phyloP scores from a whole-genome alignment of 148 eudicot genomes.

The Beta vulgaris region DNA sequence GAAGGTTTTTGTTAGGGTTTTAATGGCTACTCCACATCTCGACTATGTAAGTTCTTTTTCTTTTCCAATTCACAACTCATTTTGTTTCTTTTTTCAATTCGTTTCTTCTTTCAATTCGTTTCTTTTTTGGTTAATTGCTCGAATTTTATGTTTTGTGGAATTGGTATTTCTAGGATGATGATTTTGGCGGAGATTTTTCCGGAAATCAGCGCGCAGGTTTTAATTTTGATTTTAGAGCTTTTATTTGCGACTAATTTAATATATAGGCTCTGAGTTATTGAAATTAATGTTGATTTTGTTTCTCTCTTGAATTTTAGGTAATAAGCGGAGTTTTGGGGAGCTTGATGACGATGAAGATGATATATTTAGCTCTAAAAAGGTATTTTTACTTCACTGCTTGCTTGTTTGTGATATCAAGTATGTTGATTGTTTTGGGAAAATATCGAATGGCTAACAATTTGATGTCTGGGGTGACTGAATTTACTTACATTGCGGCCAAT shows the following conservation, averaged over 20 bases:
- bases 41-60: slow-evolving; percentile 46
- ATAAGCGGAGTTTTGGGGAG: slow-evolving; percentile 81
- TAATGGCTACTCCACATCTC: slow-evolving; percentile 52
- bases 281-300: not conserved
- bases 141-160: not conserved
- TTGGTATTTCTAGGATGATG: slow-evolving; percentile 64
- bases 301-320: slow-evolving; percentile 40
- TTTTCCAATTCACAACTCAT: not conserved
- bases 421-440: not conserved
- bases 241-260: not conserved
- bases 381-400: too few relatives aligned
- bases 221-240: not conserved
- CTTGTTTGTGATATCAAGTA: not conserved
- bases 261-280: not conserved
- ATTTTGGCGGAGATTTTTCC: slow-evolving; percentile 87
- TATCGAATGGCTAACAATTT: not conserved
- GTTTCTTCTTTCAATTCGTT: not conserved
- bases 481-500: not conserved
- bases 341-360: slow-evolving; percentile 97
- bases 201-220: slow-evolving; percentile 63
- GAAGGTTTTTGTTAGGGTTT: slow-evolving; percentile 37
- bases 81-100: not conserved
- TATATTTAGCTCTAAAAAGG: slow-evolving; percentile 79
- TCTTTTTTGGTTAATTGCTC: not conserved
- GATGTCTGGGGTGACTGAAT: not conserved